These are phyloP conservation scores for Polygonum maritimum DNA, from an alignment of 148 eudicot genomes.

Conservation along the genomic window DNA sequence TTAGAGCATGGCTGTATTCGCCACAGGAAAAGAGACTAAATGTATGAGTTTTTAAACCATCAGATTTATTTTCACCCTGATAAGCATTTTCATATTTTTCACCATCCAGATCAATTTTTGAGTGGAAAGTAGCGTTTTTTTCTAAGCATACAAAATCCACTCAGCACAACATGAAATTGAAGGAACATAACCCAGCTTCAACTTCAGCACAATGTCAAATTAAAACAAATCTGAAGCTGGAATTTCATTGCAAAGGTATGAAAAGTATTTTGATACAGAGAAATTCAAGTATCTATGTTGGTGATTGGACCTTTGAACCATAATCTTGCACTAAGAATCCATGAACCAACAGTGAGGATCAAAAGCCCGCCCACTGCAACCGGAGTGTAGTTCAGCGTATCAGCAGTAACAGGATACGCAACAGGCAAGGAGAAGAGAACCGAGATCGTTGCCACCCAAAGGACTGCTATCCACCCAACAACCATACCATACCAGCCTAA, in stretches of 20 bases:
- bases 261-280: background rate
- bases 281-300: constrained; percentile 38
- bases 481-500: constrained; percentile 64
- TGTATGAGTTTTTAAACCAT: too few relatives aligned
- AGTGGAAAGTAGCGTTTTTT: too few relatives aligned
- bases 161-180: too few relatives aligned
- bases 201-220: too few relatives aligned
- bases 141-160: too few relatives aligned
- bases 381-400: constrained; percentile 89
- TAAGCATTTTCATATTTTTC: too few relatives aligned
- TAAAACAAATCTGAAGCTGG: background rate
- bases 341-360: constrained; percentile 41
- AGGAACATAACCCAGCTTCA: too few relatives aligned
- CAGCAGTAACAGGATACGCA: constrained; percentile 54
- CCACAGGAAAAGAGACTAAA: too few relatives aligned
- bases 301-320: constrained; percentile 92
- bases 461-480: constrained; percentile 78
- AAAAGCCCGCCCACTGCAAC: constrained; percentile 86
- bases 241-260: background rate
- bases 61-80: too few relatives aligned
- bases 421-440: constrained; percentile 84
- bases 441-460: constrained; percentile 74
- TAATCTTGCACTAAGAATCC: constrained; percentile 62
- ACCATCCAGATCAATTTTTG: too few relatives aligned
- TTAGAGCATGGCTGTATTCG: too few relatives aligned